Percentiles rank a stretch among this genome's conserved stretches.
Evolutionary conservation across 352 stramenopile genomes (phyloP).

Genomic region (Phytopythium helicoides): DNA sequence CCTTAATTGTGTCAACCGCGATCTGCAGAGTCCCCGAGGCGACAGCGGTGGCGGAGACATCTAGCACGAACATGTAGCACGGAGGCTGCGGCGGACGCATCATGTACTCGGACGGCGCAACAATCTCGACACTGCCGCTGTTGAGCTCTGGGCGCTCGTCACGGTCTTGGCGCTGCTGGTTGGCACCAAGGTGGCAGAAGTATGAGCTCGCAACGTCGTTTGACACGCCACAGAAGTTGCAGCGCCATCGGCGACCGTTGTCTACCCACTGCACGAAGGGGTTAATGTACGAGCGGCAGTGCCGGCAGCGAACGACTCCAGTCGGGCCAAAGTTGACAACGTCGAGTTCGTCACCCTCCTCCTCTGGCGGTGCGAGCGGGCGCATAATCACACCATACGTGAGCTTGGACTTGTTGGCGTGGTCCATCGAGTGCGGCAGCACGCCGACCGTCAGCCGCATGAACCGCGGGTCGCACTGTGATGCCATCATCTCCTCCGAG

Average conservation of each 20-base stretch:
- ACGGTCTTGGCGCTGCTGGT: conserved; percentile 93
- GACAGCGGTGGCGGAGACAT: conserved; percentile 78
- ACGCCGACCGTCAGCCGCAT: conserved; percentile 79
- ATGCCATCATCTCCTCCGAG: conserved; percentile 65
- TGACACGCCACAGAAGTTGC: conserved; percentile 87
- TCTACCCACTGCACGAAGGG: conserved; percentile 90
- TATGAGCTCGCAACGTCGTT: conserved; percentile 95
- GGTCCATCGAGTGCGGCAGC: conserved; percentile 80
- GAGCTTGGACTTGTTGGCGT: conserved; percentile 81
- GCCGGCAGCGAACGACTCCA: conserved; percentile 84
- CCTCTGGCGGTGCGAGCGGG: conserved; percentile 63
- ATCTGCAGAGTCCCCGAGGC: conserved; percentile 70
- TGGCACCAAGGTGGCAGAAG: conserved; percentile 96
- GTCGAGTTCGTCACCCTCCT: conserved; percentile 67
- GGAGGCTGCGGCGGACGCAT: conserved; percentile 86
- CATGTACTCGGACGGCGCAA: conserved; percentile 88
- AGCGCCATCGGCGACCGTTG: conserved; percentile 83
- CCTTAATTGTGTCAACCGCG: conserved; percentile 73
- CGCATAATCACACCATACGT: conserved; percentile 86
- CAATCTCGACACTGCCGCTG: conserved; percentile 79
- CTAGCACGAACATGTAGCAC: conserved; percentile 89
- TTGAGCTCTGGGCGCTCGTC: conserved; percentile 86
- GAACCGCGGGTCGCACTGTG: conserved; percentile 75
- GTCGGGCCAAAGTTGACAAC: conserved; percentile 87
- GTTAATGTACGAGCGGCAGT: conserved; percentile 90